These are phyloP conservation scores for Pythium sukuiense DNA, from an alignment of 352 stramenopile genomes.

Conservation along the genomic window DNA sequence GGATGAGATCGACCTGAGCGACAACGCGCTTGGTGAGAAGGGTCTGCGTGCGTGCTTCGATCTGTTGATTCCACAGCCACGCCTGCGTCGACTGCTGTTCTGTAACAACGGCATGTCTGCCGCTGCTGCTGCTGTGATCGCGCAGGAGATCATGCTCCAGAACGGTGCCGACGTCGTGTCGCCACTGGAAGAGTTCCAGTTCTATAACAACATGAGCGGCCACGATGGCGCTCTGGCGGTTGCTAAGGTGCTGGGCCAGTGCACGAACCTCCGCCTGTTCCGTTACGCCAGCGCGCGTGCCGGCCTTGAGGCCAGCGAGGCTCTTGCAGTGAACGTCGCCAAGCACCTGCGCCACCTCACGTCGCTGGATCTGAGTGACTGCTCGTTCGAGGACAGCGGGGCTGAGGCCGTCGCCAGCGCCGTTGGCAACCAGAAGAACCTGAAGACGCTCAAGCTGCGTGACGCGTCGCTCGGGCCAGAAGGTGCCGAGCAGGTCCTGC, in stretches of 20 bases:
- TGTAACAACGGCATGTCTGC: slow-evolving; percentile 84
- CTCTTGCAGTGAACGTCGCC: slow-evolving; percentile 49
- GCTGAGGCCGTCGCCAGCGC: slow-evolving; percentile 65
- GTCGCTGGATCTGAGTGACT: slow-evolving; percentile 92
- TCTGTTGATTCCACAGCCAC: slow-evolving; percentile 67
- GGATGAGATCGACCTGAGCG: slow-evolving; percentile 84
- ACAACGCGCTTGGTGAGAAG: slow-evolving; percentile 79
- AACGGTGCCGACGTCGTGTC: slow-evolving; percentile 40
- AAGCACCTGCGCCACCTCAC: slow-evolving; percentile 49
- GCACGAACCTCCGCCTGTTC: slow-evolving; percentile 51
- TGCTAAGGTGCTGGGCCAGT: slow-evolving; percentile 50
- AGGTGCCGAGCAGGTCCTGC: slow-evolving; percentile 65
- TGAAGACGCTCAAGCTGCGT: slow-evolving; percentile 86
- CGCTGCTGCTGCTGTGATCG: slow-evolving; percentile 57
- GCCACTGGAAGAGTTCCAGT: slow-evolving; percentile 74
- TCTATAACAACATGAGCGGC: slow-evolving; percentile 89
- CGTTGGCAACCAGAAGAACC: slow-evolving; percentile 56
- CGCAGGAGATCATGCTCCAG: slow-evolving; percentile 69
- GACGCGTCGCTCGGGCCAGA: slow-evolving; percentile 87
- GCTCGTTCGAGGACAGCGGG: slow-evolving; percentile 86
- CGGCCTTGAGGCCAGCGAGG: slow-evolving; percentile 48
- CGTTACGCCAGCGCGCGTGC: slow-evolving; percentile 71
- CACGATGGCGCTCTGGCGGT: slow-evolving; percentile 64
- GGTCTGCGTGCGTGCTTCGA: slow-evolving; percentile 73
- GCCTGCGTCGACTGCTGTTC: slow-evolving; percentile 61